Evolutionary conservation across 176 grass and related monocot species (phyloP).

Genomic region (Saccharum officinarum): DNA sequence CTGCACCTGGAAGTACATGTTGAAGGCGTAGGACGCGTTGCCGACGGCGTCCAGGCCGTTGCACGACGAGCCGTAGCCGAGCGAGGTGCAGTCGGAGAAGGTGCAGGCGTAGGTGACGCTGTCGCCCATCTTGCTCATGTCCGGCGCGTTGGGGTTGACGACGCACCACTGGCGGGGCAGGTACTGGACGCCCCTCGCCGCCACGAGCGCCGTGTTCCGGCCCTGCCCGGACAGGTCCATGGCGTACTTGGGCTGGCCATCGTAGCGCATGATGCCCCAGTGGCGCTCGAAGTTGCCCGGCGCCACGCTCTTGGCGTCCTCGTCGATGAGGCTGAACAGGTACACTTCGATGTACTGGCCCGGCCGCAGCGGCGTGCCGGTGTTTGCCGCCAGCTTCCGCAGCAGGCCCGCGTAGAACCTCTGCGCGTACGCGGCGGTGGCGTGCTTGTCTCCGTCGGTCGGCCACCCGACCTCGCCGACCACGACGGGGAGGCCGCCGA

Average conservation of each 20-base stretch:
- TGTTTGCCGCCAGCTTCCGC: slow-evolving; percentile 46
- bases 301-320: slow-evolving; percentile 65
- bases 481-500: slow-evolving; percentile 48
- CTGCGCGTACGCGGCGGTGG: slow-evolving; percentile 43
- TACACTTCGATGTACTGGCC: slow-evolving; percentile 70
- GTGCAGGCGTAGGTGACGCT: slow-evolving; percentile 66
- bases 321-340: slow-evolving; percentile 80
- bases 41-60: slow-evolving; percentile 71
- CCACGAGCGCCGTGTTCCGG: slow-evolving; percentile 41
- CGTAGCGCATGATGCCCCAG: slow-evolving; percentile 74
- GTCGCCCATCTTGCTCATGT: slow-evolving; percentile 39
- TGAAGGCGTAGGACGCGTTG: slow-evolving; percentile 86
- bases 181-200: slow-evolving; percentile 49
- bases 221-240: slow-evolving; percentile 65
- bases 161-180: slow-evolving; percentile 67
- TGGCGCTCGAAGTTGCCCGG: slow-evolving; percentile 87
- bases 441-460: slow-evolving; percentile 64
- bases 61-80: slow-evolving; percentile 68
- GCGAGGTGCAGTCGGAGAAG: slow-evolving; percentile 69
- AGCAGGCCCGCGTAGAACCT: slow-evolving; percentile 64
- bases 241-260: slow-evolving; percentile 70
- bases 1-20: slow-evolving; percentile 82
- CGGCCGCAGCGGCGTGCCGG: slow-evolving; percentile 59
- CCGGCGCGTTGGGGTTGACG: slow-evolving; percentile 22
- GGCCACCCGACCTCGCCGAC: slow-evolving; percentile 86